These are phyloP conservation scores for Ganoderma lucidum DNA, from an alignment of 1,284 basidiomycete species.

Conservation along the genomic window DNA sequence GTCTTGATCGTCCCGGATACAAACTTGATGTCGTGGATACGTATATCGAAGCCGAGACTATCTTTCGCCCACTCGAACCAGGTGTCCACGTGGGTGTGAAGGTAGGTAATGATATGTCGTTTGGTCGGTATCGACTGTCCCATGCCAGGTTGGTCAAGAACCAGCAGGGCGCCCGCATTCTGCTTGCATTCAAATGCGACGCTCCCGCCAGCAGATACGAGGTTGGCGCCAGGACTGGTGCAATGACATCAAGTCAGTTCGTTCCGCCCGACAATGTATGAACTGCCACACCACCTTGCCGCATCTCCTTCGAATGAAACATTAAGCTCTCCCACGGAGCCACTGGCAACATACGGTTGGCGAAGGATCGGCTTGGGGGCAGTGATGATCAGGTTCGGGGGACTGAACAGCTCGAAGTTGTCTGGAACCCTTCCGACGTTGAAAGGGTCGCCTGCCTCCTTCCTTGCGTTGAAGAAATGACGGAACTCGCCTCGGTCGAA, in stretches of 20 bases:
- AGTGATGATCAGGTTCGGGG: background rate
- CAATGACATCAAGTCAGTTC: background rate
- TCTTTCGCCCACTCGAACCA: conserved; percentile 12
- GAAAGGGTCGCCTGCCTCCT: background rate
- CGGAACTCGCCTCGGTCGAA: conserved; percentile 19
- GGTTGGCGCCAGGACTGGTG: too few relatives aligned
- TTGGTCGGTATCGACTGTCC: conserved; percentile 8
- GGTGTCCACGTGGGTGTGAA: conserved; percentile 12
- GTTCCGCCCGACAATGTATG: background rate
- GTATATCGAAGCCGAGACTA: background rate
- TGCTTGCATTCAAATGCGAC: conserved; percentile 11
- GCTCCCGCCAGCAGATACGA: conserved; percentile 8
- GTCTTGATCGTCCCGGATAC: conserved; percentile 21
- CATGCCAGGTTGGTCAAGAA: conserved; percentile 2
- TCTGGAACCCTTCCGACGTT: background rate
- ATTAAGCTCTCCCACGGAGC: background rate
- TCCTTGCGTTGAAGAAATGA: conserved; percentile 24
- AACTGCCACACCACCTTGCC: background rate
- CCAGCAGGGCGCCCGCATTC: conserved; percentile 14
- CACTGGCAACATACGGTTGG: background rate
- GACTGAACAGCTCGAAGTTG: background rate
- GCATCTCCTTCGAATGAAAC: background rate
- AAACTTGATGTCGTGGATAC: conserved; percentile 15
- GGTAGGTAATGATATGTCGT: conserved; percentile 13
- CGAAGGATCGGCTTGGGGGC: background rate